Percentiles rank a stretch among this genome's conserved stretches.
Conservation (phyloP, 768 basidiomycete species). For the Mycena maculata region DNA sequence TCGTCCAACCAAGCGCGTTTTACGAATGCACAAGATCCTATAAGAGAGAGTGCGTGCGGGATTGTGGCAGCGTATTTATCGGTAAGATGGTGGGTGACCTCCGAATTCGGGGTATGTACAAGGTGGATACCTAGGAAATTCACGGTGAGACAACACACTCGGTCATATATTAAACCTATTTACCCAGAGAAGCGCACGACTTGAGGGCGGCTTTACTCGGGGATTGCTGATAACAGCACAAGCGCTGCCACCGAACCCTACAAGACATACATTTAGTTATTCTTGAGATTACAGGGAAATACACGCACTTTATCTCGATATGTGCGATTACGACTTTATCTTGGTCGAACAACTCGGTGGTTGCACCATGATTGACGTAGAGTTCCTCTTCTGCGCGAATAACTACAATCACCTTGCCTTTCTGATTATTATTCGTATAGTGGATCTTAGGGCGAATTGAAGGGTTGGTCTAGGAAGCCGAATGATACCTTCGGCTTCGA, state of each 20-base stretch:
- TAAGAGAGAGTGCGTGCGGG: slow-evolving; percentile 65
- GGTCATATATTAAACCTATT: slow-evolving; percentile 31
- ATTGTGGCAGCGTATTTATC: slow-evolving; percentile 62
- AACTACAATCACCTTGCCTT: slow-evolving; percentile 60
- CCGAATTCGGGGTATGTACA: slow-evolving; percentile 54
- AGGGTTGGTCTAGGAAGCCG: slow-evolving; percentile 62
- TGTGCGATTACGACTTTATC: slow-evolving; percentile 63
- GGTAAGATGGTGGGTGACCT: slow-evolving; percentile 75
- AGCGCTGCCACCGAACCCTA: slow-evolving; percentile 63
- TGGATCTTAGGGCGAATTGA: slow-evolving; percentile 43
- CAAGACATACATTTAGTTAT: background rate
- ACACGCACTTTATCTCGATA: slow-evolving; percentile 59
- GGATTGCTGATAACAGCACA: slow-evolving; percentile 61
- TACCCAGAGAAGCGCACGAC: slow-evolving; percentile 67
- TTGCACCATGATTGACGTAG: slow-evolving; percentile 50
- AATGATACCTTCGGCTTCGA: background rate
- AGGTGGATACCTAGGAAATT: slow-evolving; percentile 64
- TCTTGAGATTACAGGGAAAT: background rate
- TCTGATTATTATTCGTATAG: slow-evolving; percentile 40
- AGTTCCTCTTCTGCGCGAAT: slow-evolving; percentile 49
- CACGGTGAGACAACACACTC: background rate
- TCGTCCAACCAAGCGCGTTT: slow-evolving; percentile 77
- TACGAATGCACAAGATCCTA: slow-evolving; percentile 69
- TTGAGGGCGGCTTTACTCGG: slow-evolving; percentile 50
- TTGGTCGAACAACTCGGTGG: slow-evolving; percentile 61